Percentiles rank a stretch among this genome's conserved stretches.
Evolutionary conservation across 2,329 filamentous ascomycete species (phyloP).

Genomic region (Pestalotiopsis sp.): DNA sequence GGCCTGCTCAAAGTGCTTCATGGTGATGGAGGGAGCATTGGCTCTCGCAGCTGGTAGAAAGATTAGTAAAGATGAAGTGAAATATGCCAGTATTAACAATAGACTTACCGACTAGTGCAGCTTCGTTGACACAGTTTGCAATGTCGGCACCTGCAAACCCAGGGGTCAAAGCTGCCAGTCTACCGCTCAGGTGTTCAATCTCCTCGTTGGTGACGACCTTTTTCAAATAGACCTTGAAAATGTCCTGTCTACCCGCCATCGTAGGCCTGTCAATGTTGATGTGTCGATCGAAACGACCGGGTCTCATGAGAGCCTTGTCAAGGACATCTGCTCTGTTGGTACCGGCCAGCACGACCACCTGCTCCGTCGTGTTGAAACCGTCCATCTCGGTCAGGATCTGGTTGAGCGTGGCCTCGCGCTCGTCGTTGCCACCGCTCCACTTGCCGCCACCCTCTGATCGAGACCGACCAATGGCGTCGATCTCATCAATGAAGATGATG

Average conservation of each 20-base stretch:
- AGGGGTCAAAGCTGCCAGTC: constrained; percentile 88
- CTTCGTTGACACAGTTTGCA: constrained; percentile 97
- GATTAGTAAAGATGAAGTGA: constrained; percentile 40
- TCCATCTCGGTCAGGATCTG: constrained; percentile 99
- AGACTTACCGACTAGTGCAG: constrained; percentile 84
- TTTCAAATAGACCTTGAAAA: constrained; percentile 90
- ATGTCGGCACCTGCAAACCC: constrained; percentile 98
- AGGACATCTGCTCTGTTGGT: constrained; percentile 95
- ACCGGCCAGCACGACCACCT: constrained; percentile 94
- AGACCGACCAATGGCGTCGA: constrained; percentile 94
- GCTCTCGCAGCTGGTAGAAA: constrained; percentile 71
- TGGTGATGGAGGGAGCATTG: constrained; percentile 78
- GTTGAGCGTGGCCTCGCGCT: constrained; percentile 95
- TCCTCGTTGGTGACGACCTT: constrained; percentile 96
- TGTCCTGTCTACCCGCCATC: constrained; percentile 95
- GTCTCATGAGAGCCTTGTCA: constrained; percentile 94
- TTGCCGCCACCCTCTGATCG: constrained; percentile 76
- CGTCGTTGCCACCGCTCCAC: constrained; percentile 90
- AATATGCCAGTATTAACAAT: background rate
- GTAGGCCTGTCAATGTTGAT: constrained; percentile 94
- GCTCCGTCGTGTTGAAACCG: constrained; percentile 95
- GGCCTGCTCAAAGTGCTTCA: constrained; percentile 94
- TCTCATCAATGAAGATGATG: constrained; percentile 99
- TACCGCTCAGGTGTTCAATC: constrained; percentile 82
- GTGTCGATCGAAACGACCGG: constrained; percentile 95